phyloP scores from a whole-genome alignment of 495 filamentous ascomycete genomes.

The Penicillium maclennaniae region DNA sequence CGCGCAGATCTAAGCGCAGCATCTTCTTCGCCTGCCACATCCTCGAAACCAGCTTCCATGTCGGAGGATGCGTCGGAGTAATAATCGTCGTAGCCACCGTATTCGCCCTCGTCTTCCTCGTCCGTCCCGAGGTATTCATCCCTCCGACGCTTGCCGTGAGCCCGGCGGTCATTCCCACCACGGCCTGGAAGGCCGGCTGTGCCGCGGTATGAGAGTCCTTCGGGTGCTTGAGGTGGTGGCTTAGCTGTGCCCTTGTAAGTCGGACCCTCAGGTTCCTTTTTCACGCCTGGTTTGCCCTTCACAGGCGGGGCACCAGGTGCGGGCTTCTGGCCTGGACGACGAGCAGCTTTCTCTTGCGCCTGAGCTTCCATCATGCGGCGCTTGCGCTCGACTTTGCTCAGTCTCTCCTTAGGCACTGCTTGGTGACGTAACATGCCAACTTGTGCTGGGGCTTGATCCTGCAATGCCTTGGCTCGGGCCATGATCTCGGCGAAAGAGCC shows the following conservation, averaged over 20 bases:
- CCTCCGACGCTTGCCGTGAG: conserved; percentile 32
- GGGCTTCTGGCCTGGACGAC: conserved; percentile 17
- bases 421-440: conserved; percentile 39
- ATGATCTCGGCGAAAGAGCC: conserved; percentile 45
- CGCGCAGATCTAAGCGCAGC: conserved; percentile 46
- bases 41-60: conserved; percentile 62
- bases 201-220: conserved; percentile 52
- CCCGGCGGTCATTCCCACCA: conserved; percentile 32
- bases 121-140: conserved; percentile 49
- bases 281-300: conserved; percentile 17
- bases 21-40: conserved; percentile 57
- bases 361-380: conserved; percentile 33
- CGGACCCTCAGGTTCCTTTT: conserved; percentile 30
- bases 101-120: conserved; percentile 46
- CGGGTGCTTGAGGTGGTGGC: conserved; percentile 28
- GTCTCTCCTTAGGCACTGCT: conserved; percentile 31
- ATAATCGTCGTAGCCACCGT: conserved; percentile 50
- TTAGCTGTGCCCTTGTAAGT: conserved; percentile 54
- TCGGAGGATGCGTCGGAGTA: conserved; percentile 56
- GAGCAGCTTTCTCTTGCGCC: conserved; percentile 31
- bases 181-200: conserved; percentile 40
- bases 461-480: conserved; percentile 34
- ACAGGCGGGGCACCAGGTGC: conserved; percentile 7
- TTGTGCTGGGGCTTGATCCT: conserved; percentile 32
- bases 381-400: conserved; percentile 41